Base-by-base conservation (phyloP, 306 rosid species). In the Vachellia collinsii region DNA sequence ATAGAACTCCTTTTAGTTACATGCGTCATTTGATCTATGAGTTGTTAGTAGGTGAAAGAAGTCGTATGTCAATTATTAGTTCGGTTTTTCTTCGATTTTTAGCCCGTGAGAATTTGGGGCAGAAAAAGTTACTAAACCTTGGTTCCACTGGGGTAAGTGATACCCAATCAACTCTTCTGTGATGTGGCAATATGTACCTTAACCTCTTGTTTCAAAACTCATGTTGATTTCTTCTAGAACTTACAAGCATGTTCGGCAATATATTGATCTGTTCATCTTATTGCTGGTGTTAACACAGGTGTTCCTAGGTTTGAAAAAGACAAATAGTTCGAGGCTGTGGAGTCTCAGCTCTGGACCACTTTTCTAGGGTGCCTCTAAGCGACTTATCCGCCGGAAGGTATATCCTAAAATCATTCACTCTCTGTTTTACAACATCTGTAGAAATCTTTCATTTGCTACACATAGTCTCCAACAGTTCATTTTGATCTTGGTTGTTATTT, bases 1-100 rank as follows among this genome's bases (percentile, higher is more conserved):
- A 29, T 29, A 29, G 73, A 50, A 50, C 56, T 16, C 56, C 20
- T 68, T 39, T 59, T 79, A 75, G 53, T 70, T 75, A 42, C 78
- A 63, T 43, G 53, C 54, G 11, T 34, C 44, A 7, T 39, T 47
- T 36, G 29, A 38, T 36, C 47, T 25, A n/a, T n/a, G 66, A 66
- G 79, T 66, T n/a, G 19, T 19, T 10, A 23, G 23, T 11, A 6
- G 23, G 22, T 59, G 17, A 13, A 47, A 46, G 51, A 47, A 47
- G 17, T 72, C 22, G 37, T 34, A 70, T 5, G n/a, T 73, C 47
- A 14, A 38, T 42, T 20, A 11, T 42, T 42, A 1, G 11, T 44
- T 42, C 5, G 5, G 6, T 42, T 44, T 38, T 63, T 62, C 48
- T 44, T 11, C 48, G 44, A 41, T 41, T 41, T 41, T 41, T 41